Evolutionary conservation across 2,329 filamentous ascomycete species (phyloP).

Genomic region (Pestalotiopsis sp.): DNA sequence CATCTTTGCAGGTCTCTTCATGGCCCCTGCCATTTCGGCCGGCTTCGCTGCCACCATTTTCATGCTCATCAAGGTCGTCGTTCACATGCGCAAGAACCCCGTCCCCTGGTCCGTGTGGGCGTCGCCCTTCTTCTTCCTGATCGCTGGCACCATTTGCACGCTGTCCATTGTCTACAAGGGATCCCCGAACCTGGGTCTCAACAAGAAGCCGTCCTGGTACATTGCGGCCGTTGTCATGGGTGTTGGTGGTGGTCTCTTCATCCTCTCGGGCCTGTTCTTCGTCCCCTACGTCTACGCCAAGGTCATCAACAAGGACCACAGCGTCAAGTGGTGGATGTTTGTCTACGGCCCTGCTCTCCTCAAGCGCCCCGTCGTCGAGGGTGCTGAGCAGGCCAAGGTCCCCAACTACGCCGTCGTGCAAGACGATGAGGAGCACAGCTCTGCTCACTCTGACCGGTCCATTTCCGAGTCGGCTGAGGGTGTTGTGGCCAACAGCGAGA

Average conservation of each 20-base stretch:
- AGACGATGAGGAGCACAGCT: constrained; percentile 52
- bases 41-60: constrained; percentile 71
- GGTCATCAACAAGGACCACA: constrained; percentile 70
- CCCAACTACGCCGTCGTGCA: constrained; percentile 81
- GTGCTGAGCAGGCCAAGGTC: constrained; percentile 58
- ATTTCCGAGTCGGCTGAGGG: constrained; percentile 21
- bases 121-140: constrained; percentile 76
- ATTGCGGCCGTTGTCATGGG: constrained; percentile 69
- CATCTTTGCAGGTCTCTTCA: constrained; percentile 71
- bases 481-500: neutral
- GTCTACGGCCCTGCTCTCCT: constrained; percentile 66
- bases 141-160: constrained; percentile 74
- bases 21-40: constrained; percentile 70
- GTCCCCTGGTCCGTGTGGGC: constrained; percentile 73
- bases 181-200: constrained; percentile 67
- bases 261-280: constrained; percentile 70
- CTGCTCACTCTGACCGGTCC: constrained; percentile 29
- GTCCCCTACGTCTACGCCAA: constrained; percentile 69
- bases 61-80: constrained; percentile 70
- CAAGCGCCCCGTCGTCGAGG: constrained; percentile 56
- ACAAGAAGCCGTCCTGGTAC: constrained; percentile 69
- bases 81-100: constrained; percentile 73
- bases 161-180: constrained; percentile 83
- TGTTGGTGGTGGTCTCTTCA: constrained; percentile 59
- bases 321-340: constrained; percentile 65